Conservation (phyloP, 306 rosid genomes). For the Vicia sativa region DNA sequence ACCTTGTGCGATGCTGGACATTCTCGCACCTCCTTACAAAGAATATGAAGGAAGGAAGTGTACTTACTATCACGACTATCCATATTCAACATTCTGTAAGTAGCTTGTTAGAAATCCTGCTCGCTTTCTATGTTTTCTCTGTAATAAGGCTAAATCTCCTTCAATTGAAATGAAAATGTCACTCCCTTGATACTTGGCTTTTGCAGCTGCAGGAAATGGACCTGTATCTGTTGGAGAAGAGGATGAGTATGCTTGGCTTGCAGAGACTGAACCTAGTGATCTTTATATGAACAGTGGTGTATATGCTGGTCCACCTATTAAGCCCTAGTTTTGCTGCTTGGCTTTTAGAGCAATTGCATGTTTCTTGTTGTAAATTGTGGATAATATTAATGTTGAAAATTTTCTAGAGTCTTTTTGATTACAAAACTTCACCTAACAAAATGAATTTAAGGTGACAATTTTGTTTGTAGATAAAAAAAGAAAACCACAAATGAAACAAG, state of each 20-base stretch:
- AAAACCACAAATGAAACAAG: too few species aligned
- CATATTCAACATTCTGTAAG: constrained; percentile 75
- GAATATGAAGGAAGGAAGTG: constrained; percentile 87
- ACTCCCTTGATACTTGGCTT: not conserved
- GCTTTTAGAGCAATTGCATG: constrained; percentile 1
- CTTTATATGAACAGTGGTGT: constrained; percentile 76
- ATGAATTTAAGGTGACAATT: too few species aligned
- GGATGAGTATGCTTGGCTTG: constrained; percentile 94
- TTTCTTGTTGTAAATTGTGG: constrained; percentile 17
- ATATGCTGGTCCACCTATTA: constrained; percentile 77
- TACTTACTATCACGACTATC: constrained; percentile 80
- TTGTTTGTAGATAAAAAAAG: too few species aligned
- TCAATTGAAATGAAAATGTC: not conserved
- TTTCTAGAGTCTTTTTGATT: not conserved
- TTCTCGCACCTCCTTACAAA: constrained; percentile 82
- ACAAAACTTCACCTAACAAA: not conserved
- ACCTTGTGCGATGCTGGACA: constrained; percentile 86
- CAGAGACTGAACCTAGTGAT: constrained; percentile 63
- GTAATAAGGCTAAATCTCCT: not conserved
- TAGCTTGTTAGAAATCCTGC: constrained; percentile 13
- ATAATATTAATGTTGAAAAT: constrained; percentile 15
- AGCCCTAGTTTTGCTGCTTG: constrained; percentile 44
- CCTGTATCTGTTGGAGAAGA: constrained; percentile 48
- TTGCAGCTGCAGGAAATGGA: constrained; percentile 59
- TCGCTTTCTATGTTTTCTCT: not conserved